These are phyloP conservation scores for Talaromyces sp. DNA, from an alignment of 2,329 filamentous ascomycete genomes.

Conservation along the genomic window DNA sequence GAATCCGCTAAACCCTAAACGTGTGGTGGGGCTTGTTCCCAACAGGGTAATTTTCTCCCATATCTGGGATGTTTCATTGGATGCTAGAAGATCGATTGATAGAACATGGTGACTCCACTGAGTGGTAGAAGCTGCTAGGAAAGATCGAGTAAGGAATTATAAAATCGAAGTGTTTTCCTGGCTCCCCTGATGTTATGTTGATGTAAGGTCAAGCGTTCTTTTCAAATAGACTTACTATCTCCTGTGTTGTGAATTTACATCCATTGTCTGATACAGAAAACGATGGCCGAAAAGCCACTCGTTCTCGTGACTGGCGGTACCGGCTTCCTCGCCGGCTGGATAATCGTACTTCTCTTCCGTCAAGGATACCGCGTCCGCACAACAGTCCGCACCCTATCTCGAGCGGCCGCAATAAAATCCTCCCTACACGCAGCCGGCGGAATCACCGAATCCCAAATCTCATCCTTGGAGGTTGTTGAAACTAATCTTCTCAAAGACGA, in stretches of 20 bases:
- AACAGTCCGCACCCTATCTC: conserved; percentile 6
- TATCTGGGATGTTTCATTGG: not conserved
- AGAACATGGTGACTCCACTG: not conserved
- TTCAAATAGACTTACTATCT: not conserved
- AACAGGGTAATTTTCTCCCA: not conserved
- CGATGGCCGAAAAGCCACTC: conserved; percentile 3
- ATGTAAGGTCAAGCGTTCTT: not conserved
- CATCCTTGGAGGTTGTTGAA: not conserved
- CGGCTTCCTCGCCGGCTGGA: conserved; percentile 11
- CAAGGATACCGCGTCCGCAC: conserved; percentile 11
- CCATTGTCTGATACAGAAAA: too few relatives aligned
- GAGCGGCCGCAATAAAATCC: not conserved
- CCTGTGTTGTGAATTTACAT: not conserved
- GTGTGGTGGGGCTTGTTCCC: not conserved
- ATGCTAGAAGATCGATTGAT: not conserved
- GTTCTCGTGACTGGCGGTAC: conserved; percentile 14
- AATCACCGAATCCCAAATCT: conserved; percentile 3
- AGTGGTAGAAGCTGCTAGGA: not conserved
- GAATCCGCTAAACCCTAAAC: not conserved
- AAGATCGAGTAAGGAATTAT: not conserved
- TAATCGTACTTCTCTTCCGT: conserved; percentile 5
- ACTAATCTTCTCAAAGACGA: conserved; percentile 7
- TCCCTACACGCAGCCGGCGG: not conserved
- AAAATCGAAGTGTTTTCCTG: not conserved
- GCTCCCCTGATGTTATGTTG: not conserved